Evolutionary conservation across 306 rosid genomes (phyloP).

Genomic region (Herpetospermum pedunculosum): DNA sequence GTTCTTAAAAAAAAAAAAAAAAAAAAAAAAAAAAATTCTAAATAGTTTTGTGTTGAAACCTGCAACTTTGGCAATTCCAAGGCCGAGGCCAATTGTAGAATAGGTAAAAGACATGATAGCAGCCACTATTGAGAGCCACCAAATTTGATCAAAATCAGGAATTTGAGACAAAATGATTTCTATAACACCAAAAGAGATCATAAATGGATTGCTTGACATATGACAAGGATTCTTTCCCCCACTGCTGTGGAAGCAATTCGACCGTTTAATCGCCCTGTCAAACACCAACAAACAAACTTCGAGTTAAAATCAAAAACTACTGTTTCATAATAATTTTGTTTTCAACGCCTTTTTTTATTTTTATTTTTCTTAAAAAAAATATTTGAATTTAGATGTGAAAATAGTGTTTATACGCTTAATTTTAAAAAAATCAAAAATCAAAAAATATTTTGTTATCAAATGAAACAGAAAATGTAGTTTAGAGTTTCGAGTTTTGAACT

Average conservation of each 20-base stretch:
- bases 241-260: conserved; percentile 32
- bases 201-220: conserved; percentile 36
- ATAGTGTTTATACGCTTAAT: too few relatives aligned
- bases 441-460: too few relatives aligned
- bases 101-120: conserved; percentile 56
- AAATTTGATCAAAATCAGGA: conserved; percentile 48
- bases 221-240: conserved; percentile 33
- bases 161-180: conserved; percentile 43
- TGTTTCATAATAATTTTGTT: too few relatives aligned
- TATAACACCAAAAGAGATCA: conserved; percentile 27
- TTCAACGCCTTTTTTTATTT: too few relatives aligned
- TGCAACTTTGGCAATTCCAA: conserved; percentile 55
- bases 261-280: conserved; percentile 37
- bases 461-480: not conserved
- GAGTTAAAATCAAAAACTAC: not conserved
- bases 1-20: too few relatives aligned
- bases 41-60: too few relatives aligned
- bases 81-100: conserved; percentile 39
- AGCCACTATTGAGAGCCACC: conserved; percentile 62
- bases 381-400: too few relatives aligned
- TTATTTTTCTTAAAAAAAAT: too few relatives aligned
- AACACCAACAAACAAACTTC: not conserved
- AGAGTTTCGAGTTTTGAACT: not conserved
- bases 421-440: too few relatives aligned
- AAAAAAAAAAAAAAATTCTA: too few relatives aligned